A percentile compares a stretch with the other conserved stretches of the same genome.
Conservation (phyloP, 1,284 basidiomycete genomes). For the Austroboletus novae-zelandiae region DNA sequence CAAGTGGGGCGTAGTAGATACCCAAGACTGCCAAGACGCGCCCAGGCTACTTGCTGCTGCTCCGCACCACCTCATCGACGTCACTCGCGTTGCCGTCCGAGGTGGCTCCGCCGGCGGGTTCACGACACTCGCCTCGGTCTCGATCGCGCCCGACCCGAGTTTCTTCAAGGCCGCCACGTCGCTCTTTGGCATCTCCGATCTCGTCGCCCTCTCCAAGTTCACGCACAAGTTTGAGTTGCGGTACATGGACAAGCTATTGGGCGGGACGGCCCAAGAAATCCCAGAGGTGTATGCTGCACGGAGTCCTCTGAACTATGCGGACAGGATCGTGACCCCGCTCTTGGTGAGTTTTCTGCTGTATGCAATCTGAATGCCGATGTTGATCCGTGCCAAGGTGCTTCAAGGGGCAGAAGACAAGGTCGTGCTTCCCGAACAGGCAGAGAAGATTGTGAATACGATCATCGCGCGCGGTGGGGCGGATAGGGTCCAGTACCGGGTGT, state of each 20-base stretch:
- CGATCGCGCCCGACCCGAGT: constrained; percentile 42
- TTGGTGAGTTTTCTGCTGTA: constrained; percentile 13
- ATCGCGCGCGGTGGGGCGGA: constrained; percentile 35
- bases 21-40: constrained; percentile 31
- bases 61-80: constrained; percentile 26
- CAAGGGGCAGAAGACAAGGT: constrained; percentile 51
- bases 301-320: constrained; percentile 28
- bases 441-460: constrained; percentile 44
- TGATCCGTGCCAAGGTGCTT: constrained; percentile 32
- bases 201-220: constrained; percentile 46
- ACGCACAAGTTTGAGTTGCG: constrained; percentile 68
- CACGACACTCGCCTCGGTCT: constrained; percentile 46
- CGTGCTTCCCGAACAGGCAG: constrained; percentile 52
- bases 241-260: constrained; percentile 56
- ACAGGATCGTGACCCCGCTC: constrained; percentile 22
- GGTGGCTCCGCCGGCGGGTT: constrained; percentile 64
- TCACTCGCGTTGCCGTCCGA: constrained; percentile 55
- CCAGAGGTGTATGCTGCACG: constrained; percentile 29
- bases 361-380: not conserved
- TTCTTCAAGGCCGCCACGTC: constrained; percentile 33
- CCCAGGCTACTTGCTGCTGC: constrained; percentile 20
- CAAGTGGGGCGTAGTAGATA: constrained; percentile 31
- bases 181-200: constrained; percentile 55
- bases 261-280: constrained; percentile 41
- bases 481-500: constrained; percentile 45